A percentile compares a stretch with the other conserved stretches of the same genome.
Evolutionary conservation across 2,329 filamentous ascomycete species (phyloP).

Genomic region (Aspergillus sergii): DNA sequence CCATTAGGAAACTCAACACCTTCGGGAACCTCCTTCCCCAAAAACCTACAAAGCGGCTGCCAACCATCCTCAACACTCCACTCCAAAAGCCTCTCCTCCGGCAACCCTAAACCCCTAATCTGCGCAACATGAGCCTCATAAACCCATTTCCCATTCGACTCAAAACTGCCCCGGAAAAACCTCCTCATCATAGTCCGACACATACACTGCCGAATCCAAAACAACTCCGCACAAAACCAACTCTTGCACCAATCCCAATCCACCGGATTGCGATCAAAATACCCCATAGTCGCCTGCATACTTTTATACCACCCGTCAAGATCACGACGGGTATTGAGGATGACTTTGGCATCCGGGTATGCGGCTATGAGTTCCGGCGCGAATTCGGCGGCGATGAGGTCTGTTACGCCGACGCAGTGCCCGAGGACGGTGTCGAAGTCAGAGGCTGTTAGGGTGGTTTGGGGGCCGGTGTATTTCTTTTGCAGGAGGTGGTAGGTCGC

Average conservation of each 20-base stretch:
- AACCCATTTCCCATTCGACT: conserved; percentile 10
- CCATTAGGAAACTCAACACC: conserved; percentile 10
- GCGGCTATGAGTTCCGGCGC: conserved; percentile 36
- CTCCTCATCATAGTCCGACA: conserved; percentile 18
- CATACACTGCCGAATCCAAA: conserved; percentile 22
- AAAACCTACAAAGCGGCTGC: conserved; percentile 26
- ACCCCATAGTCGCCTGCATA: conserved; percentile 20
- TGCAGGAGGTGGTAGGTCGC: conserved; percentile 13
- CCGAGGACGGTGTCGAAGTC: conserved; percentile 38
- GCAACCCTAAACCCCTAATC: conserved; percentile 20
- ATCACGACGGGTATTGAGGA: conserved; percentile 19
- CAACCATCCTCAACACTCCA: conserved; percentile 34
- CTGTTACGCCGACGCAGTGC: conserved; percentile 32
- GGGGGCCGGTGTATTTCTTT: conserved; percentile 17
- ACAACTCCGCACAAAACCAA: conserved; percentile 22
- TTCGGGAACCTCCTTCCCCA: conserved; percentile 5
- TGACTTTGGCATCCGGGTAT: conserved; percentile 35
- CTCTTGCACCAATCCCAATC: conserved; percentile 22
- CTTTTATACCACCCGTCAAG: conserved; percentile 21
- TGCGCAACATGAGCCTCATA: conserved; percentile 16
- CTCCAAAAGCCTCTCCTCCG: conserved; percentile 25
- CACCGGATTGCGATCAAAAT: conserved; percentile 15
- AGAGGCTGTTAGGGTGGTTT: conserved; percentile 5
- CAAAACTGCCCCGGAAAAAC: conserved; percentile 19
- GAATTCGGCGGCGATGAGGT: conserved; percentile 37